Base-by-base conservation (phyloP, 148 eudicot genomes). In the Rhododendron vialii region DNA sequence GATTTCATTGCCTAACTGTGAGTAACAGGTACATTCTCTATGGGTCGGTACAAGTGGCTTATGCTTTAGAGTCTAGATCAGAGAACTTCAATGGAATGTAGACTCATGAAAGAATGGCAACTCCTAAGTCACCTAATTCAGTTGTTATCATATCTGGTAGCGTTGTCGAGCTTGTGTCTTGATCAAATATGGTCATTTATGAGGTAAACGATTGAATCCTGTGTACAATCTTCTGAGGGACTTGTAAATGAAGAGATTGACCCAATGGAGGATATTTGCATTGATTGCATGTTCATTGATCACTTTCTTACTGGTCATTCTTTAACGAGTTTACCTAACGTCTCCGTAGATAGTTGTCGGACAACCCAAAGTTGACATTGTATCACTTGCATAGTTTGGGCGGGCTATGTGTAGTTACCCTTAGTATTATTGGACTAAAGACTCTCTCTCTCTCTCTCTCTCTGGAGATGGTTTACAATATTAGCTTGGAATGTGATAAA, bases 401-500 rank as follows among this genome's bases (percentile, higher is more conserved):
- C 11, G 4, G 13, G 80, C 80, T 77, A 20, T 41, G 15, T 41
- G 30, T 45, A 20, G 81, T 78, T 78, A 22, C 41, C 81, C 81
- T 78, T 78, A 1, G 36, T 47, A 45, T 33, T 78, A 30, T 45
- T 43, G 55, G 17, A 80, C 61, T 80, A 38, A 26, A 28, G 82
- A 28, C 12, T 28, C 38, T 80, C 33, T 38, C 81, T 76, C 8
- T 75, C 53, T 7, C 50, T 47, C 50, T 47, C 50, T 14, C 81
- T 45, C 12, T 77, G 22, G 15, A 3, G 59, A 26, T 80, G 38
- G 10, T 28, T 80, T 28, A 26, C 59, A 50, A 28, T 26, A 47
- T 80, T 80, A 80, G 61, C 24, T 50, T 50, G 82, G 15, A 50
- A 28, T 79, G 17, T 79, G n/a, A 48, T 79, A 48, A 79, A 79